A percentile compares a stretch with the other conserved stretches of the same genome.
Conservation (phyloP, 495 filamentous ascomycete genomes). For the Penicillium nucicola region DNA sequence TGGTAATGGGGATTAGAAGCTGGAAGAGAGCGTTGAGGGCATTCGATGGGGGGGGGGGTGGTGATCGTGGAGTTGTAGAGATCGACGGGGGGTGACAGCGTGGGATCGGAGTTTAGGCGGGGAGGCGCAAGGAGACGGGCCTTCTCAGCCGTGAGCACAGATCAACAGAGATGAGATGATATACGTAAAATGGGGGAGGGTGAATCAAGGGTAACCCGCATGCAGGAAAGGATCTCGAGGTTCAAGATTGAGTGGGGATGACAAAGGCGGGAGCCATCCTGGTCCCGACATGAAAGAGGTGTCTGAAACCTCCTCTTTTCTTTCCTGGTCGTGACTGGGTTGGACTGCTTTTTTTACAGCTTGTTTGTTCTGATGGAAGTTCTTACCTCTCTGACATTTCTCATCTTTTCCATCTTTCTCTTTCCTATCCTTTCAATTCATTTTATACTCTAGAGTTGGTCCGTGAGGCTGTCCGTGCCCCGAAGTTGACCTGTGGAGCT, state of each 20-base stretch:
- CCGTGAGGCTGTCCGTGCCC: slow-evolving; percentile 33
- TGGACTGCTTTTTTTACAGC: too few species aligned
- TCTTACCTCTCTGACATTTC: too few species aligned
- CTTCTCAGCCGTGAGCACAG: background rate
- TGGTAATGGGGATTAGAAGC: background rate
- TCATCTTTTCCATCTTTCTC: background rate
- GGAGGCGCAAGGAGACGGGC: background rate
- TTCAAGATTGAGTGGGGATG: slow-evolving; percentile 5
- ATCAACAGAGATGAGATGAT: background rate
- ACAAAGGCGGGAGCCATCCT: slow-evolving; percentile 2
- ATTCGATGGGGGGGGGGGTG: background rate
- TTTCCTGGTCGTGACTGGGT: too few species aligned
- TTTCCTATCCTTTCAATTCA: background rate
- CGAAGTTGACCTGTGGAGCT: slow-evolving; percentile 1
- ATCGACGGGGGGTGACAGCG: background rate
- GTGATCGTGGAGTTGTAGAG: background rate
- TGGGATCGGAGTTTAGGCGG: background rate
- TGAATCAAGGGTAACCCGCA: background rate
- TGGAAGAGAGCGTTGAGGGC: background rate
- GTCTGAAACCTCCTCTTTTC: background rate
- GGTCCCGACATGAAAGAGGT: background rate
- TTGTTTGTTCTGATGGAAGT: too few species aligned
- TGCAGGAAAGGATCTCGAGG: slow-evolving; percentile 1
- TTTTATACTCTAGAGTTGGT: slow-evolving; percentile 14
- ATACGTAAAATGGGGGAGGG: background rate